Percentiles rank a stretch among this genome's conserved stretches.
Evolutionary conservation across 345 rosid species (phyloP).

Genomic region (Heritiera fomes): DNA sequence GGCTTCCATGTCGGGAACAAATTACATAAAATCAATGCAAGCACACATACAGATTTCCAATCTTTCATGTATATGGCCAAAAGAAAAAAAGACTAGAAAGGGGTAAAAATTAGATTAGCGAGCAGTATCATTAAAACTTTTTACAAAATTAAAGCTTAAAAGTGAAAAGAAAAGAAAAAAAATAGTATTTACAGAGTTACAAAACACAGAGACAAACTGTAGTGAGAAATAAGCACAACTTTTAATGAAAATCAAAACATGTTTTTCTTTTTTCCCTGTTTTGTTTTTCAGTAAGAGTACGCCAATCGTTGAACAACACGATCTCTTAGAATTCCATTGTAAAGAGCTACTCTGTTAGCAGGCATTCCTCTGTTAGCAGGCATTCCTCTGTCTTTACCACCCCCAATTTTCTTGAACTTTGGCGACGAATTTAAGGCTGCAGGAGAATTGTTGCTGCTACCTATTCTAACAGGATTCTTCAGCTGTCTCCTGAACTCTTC

Average conservation of each 20-base stretch:
- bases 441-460: conserved; percentile 11
- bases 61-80: no score
- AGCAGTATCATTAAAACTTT: background rate
- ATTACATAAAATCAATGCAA: background rate
- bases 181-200: background rate
- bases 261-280: background rate
- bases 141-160: background rate
- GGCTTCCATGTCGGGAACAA: background rate
- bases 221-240: conserved; percentile 2
- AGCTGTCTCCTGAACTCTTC: conserved; percentile 46
- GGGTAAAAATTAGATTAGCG: background rate
- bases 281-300: conserved; percentile 34
- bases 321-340: conserved; percentile 64
- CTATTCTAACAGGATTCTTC: conserved; percentile 13
- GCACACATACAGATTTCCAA: background rate
- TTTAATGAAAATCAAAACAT: background rate
- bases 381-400: conserved; percentile 37
- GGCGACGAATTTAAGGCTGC: conserved; percentile 6
- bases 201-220: conserved; percentile 8
- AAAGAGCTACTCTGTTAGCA: conserved; percentile 67
- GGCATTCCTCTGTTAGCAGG: conserved; percentile 64
- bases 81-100: background rate
- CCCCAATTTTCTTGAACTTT: conserved; percentile 22
- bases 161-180: background rate
- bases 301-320: conserved; percentile 53